A percentile compares a stretch with the other conserved stretches of the same genome.
phyloP scores from a whole-genome alignment of 192 early-diverging fungal genomes.

The Coemansia sp. region DNA sequence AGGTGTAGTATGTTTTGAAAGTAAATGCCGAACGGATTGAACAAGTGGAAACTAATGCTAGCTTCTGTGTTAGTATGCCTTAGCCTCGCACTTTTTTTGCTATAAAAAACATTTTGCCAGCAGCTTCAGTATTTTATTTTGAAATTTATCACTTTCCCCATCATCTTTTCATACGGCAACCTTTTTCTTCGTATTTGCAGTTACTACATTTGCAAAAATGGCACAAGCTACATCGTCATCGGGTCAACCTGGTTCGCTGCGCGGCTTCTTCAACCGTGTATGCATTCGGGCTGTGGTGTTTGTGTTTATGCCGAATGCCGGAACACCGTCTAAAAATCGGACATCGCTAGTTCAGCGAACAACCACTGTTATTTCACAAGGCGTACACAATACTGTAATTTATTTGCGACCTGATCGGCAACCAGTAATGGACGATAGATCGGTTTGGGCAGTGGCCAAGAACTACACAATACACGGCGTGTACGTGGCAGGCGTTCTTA shows the following conservation, averaged over 20 bases:
- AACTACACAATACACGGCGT: background rate
- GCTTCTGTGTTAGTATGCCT: background rate
- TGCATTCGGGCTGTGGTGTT: constrained; percentile 11
- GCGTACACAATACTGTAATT: background rate
- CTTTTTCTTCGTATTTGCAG: background rate
- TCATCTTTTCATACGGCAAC: background rate
- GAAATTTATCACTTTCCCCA: background rate
- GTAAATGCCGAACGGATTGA: background rate
- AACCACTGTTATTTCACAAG: background rate
- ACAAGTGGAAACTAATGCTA: background rate
- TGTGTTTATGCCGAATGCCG: constrained; percentile 15
- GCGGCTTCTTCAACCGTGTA: background rate
- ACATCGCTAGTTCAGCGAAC: background rate
- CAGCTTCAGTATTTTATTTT: background rate
- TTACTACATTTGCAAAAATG: constrained; percentile 2
- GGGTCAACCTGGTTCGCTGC: background rate
- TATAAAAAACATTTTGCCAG: background rate
- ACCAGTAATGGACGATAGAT: background rate
- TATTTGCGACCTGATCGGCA: background rate
- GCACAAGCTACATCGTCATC: background rate
- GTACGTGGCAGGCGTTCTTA: background rate
- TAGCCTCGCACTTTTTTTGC: background rate
- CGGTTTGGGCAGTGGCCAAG: background rate
- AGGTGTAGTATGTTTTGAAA: background rate
- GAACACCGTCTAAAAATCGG: background rate